Conservation (phyloP, 768 basidiomycete genomes). For the Rhodosporidiobolus sp. region DNA sequence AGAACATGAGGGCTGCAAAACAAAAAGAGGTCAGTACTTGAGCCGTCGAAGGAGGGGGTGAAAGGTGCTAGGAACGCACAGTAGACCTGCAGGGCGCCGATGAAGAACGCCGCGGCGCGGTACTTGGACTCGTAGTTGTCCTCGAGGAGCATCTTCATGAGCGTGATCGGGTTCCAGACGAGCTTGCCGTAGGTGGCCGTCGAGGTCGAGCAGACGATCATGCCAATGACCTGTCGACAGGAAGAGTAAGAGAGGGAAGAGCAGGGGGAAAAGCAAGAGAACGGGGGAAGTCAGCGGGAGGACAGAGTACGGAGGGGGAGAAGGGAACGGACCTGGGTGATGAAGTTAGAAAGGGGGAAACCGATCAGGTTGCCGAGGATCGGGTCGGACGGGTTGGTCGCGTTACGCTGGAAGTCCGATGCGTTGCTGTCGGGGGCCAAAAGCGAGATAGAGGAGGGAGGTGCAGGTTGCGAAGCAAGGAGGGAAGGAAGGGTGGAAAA, state of each 20-base stretch:
- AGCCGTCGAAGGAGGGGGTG: too few relatives aligned
- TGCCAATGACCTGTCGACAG: slow-evolving; percentile 39
- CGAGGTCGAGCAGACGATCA: slow-evolving; percentile 43
- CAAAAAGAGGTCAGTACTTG: too few relatives aligned
- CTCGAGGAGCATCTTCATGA: slow-evolving; percentile 42
- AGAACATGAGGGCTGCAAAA: background rate
- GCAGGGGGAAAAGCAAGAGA: too few relatives aligned
- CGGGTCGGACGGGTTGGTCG: slow-evolving; percentile 29
- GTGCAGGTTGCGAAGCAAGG: too few relatives aligned
- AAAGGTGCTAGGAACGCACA: too few relatives aligned
- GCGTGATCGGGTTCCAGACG: slow-evolving; percentile 44
- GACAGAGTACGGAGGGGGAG: too few relatives aligned
- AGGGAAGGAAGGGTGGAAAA: too few relatives aligned
- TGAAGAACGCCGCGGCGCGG: slow-evolving; percentile 46
- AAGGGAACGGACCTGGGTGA: too few relatives aligned
- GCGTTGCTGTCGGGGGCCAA: too few relatives aligned
- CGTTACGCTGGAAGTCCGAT: slow-evolving; percentile 45
- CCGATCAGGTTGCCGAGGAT: slow-evolving; percentile 45
- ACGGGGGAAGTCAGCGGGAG: too few relatives aligned
- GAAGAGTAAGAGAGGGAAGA: too few relatives aligned
- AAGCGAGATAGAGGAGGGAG: too few relatives aligned
- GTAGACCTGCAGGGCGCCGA: slow-evolving; percentile 43
- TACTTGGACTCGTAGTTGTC: slow-evolving; percentile 44
- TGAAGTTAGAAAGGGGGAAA: slow-evolving; percentile 45
- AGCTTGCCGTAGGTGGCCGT: slow-evolving; percentile 34